Conservation (phyloP, 2,329 filamentous ascomycete species). For the Trichoderma sp. region DNA sequence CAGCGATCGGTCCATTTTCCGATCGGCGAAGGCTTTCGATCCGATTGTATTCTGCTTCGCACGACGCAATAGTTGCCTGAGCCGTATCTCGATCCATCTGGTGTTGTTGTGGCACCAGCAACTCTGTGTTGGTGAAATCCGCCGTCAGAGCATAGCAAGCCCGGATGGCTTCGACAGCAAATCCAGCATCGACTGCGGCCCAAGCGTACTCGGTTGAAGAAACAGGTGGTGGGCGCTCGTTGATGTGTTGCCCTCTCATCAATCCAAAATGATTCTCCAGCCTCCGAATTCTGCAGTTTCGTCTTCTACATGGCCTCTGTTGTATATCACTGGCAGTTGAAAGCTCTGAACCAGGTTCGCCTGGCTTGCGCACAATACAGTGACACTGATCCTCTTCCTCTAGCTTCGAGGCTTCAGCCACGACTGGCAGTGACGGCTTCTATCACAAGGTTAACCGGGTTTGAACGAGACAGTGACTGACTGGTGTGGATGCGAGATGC, state of each 20-base stretch:
- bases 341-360: background rate
- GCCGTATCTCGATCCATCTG: background rate
- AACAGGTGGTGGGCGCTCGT: background rate
- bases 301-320: background rate
- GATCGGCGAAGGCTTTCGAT: conserved; percentile 22
- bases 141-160: conserved; percentile 26
- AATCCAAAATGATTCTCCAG: conserved; percentile 10
- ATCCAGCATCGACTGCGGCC: conserved; percentile 26
- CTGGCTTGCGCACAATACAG: background rate
- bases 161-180: conserved; percentile 22
- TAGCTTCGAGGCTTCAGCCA: background rate
- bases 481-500: background rate
- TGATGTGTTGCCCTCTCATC: background rate
- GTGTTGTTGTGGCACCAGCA: background rate
- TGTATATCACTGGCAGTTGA: background rate
- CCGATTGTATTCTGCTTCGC: conserved; percentile 20
- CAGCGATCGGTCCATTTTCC: conserved; percentile 22
- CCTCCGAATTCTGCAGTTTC: background rate
- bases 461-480: no score
- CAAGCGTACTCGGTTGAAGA: conserved; percentile 23
- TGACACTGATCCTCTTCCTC: background rate
- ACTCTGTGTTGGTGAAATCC: conserved; percentile 18
- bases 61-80: conserved; percentile 11
- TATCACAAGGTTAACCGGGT: background rate
- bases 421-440: background rate